Conservation (phyloP, 805 yeast genomes). For the Yarrowia bubula region DNA sequence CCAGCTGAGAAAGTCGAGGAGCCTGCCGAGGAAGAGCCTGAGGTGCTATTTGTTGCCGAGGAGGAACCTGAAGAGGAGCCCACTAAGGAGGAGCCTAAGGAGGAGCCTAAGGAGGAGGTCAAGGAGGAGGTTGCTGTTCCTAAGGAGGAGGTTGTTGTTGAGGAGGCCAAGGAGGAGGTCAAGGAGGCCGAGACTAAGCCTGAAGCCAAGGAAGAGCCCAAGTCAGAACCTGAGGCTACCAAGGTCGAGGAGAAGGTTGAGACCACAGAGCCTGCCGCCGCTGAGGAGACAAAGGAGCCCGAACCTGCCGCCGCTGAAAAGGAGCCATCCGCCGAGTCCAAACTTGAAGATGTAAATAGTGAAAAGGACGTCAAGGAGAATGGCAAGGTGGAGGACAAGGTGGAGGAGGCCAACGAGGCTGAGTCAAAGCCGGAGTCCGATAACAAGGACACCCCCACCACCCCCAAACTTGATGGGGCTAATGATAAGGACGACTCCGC, state of each 20-base stretch:
- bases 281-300: background rate
- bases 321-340: background rate
- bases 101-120: background rate
- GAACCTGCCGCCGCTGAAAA: background rate
- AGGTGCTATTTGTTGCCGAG: background rate
- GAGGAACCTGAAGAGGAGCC: background rate
- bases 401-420: background rate
- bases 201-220: background rate
- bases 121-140: background rate
- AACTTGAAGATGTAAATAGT: slow-evolving; percentile 8
- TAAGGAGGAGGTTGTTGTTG: background rate
- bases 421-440: background rate
- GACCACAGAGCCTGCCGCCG: background rate
- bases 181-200: background rate
- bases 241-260: background rate
- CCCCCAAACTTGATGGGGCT: background rate
- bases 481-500: slow-evolving; percentile 1
- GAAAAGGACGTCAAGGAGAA: background rate
- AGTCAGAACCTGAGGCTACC: background rate
- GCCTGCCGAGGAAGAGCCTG: background rate
- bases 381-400: background rate
- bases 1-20: background rate
- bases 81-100: background rate
- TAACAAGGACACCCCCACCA: background rate
- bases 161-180: background rate